Evolutionary conservation across 2,329 filamentous ascomycete species (phyloP).

Genomic region (Diaporthe velutina): DNA sequence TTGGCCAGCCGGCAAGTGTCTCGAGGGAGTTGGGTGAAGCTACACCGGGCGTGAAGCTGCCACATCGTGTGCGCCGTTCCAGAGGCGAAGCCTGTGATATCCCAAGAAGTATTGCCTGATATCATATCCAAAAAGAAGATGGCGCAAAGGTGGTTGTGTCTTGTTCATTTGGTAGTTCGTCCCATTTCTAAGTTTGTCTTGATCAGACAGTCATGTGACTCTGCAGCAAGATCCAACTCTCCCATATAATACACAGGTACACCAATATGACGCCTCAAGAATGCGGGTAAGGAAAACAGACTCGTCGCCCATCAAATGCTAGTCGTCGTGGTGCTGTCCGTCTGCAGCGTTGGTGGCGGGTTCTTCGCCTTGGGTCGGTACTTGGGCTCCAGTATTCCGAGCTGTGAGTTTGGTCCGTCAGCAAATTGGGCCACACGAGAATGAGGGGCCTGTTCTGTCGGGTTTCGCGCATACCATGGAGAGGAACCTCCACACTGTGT

Average conservation of each 20-base stretch:
- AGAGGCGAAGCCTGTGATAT: background rate
- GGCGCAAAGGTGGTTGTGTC: background rate
- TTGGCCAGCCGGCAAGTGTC: background rate
- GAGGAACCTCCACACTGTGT: constrained; percentile 88
- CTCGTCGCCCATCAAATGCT: constrained; percentile 25
- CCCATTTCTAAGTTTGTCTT: constrained; percentile 14
- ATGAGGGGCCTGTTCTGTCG: background rate
- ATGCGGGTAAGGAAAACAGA: constrained; percentile 23
- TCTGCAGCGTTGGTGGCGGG: constrained; percentile 12
- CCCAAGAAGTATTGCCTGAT: background rate
- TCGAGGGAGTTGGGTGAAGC: background rate
- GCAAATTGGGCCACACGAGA: background rate
- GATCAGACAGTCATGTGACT: constrained; percentile 7
- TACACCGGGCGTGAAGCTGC: background rate
- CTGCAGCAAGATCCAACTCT: background rate
- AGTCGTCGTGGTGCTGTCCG: constrained; percentile 31
- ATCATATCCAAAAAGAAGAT: background rate
- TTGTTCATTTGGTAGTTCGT: background rate
- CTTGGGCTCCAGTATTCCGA: constrained; percentile 56
- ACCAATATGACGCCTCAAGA: constrained; percentile 22
- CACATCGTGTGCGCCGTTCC: background rate
- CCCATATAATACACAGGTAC: constrained; percentile 33
- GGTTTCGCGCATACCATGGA: constrained; percentile 72
- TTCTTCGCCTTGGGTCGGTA: constrained; percentile 47
- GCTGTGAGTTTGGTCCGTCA: constrained; percentile 41